Evolutionary conservation across 2,329 filamentous ascomycete genomes (phyloP).

Genomic region (Phoma sp.): DNA sequence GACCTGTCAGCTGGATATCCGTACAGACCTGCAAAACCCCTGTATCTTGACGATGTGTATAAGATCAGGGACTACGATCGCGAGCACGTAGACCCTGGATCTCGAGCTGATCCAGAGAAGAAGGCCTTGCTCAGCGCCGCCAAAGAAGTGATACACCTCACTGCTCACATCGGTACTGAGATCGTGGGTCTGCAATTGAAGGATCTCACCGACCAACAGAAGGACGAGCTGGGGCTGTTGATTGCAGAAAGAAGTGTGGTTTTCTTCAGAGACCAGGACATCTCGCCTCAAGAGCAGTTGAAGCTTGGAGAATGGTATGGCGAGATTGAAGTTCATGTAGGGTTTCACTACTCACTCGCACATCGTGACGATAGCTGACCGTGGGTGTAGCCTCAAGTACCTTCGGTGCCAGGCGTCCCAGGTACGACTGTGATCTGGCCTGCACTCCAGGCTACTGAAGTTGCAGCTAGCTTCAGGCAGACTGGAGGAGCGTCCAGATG

Average conservation of each 20-base stretch:
- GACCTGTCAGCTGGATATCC: constrained; percentile 75
- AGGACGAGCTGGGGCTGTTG: constrained; percentile 57
- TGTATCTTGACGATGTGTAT: constrained; percentile 73
- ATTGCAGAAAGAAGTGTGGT: constrained; percentile 54
- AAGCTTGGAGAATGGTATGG: constrained; percentile 44
- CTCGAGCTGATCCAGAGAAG: constrained; percentile 61
- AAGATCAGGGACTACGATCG: constrained; percentile 62
- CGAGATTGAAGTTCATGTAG: constrained; percentile 71
- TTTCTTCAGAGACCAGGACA: constrained; percentile 59
- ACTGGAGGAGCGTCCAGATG: constrained; percentile 72
- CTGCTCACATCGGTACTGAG: constrained; percentile 47
- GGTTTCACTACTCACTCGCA: constrained; percentile 26
- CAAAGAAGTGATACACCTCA: constrained; percentile 52
- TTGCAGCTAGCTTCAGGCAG: constrained; percentile 66
- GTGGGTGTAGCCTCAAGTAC: constrained; percentile 66
- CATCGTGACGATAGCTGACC: not conserved
- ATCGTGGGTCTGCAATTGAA: constrained; percentile 55
- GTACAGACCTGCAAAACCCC: constrained; percentile 69
- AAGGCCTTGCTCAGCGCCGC: constrained; percentile 44
- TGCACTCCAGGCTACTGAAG: constrained; percentile 68
- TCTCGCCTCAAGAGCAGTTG: constrained; percentile 41
- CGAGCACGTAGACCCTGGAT: constrained; percentile 44
- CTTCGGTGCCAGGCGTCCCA: constrained; percentile 70
- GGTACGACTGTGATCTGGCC: constrained; percentile 74
- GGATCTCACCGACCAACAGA: constrained; percentile 54